Evolutionary conservation across 345 rosid species (phyloP).

Genomic region (Aquilaria malaccensis): DNA sequence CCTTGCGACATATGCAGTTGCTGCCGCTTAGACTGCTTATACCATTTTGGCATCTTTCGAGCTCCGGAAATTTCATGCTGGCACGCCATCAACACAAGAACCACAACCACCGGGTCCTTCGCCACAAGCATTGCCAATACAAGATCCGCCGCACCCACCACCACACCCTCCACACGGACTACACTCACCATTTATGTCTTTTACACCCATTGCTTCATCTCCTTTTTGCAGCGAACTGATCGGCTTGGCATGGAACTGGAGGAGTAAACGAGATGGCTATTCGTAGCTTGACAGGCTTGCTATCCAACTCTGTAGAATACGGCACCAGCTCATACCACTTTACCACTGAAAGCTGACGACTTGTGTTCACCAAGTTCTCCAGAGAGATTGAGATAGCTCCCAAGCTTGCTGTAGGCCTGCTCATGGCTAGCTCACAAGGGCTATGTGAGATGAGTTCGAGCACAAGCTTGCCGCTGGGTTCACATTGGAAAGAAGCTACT

Average conservation of each 20-base stretch:
- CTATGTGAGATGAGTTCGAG: conserved; percentile 13
- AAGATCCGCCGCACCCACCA: too few species aligned
- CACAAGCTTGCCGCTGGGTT: conserved; percentile 23
- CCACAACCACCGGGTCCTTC: too few species aligned
- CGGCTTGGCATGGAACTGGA: conserved; percentile 9
- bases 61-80: too few species aligned
- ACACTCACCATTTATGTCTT: too few species aligned
- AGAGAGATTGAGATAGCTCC: conserved; percentile 22
- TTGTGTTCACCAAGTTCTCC: conserved; percentile 14
- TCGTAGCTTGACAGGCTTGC: conserved; percentile 14
- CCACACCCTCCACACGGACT: too few species aligned
- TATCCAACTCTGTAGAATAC: conserved; percentile 3
- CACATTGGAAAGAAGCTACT: conserved; percentile 17
- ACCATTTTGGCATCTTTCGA: too few species aligned
- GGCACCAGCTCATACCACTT: conserved; percentile 25
- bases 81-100: too few species aligned
- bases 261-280: conserved; percentile 25
- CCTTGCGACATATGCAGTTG: too few species aligned
- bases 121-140: too few species aligned
- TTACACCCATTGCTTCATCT: too few species aligned
- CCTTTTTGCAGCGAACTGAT: too few species aligned
- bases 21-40: too few species aligned
- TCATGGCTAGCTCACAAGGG: neutral
- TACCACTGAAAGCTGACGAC: conserved; percentile 15
- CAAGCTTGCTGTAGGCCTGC: conserved; percentile 6